A percentile compares a stretch with the other conserved stretches of the same genome.
Conservation (phyloP, 208 protist species). For the Eutreptiella sp. region DNA sequence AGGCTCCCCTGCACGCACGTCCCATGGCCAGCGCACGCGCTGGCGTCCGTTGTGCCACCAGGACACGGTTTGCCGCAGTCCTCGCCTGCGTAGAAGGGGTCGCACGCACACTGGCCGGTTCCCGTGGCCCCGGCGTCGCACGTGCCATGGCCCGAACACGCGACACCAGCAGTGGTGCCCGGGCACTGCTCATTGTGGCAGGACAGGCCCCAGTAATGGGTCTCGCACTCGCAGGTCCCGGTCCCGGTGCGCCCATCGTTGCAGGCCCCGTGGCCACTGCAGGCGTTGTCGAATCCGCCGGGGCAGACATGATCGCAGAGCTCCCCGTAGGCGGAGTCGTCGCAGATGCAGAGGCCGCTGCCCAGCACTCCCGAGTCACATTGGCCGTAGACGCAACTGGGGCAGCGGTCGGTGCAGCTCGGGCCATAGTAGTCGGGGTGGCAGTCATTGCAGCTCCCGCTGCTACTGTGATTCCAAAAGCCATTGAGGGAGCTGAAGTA, state of each 20-base stretch:
- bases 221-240: slow-evolving; percentile 14
- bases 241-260: slow-evolving; percentile 18
- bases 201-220: slow-evolving; percentile 5
- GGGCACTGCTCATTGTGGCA: slow-evolving; percentile 17
- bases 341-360: neutral
- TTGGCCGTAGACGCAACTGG: neutral
- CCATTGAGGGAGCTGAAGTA: too few species aligned
- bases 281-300: slow-evolving; percentile 5
- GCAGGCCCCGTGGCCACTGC: slow-evolving; percentile 14
- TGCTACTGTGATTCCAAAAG: too few species aligned
- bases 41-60: neutral
- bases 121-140: slow-evolving; percentile 22
- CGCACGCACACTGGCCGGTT: slow-evolving; percentile 17
- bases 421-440: neutral
- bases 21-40: slow-evolving; percentile 17
- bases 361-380: neutral
- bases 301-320: slow-evolving; percentile 7
- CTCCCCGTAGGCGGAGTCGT: neutral
- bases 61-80: slow-evolving; percentile 10
- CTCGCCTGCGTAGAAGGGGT: slow-evolving; percentile 5
- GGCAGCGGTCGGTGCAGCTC: neutral
- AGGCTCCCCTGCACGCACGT: slow-evolving; percentile 10
- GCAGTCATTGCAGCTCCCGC: slow-evolving; percentile 5
- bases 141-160: slow-evolving; percentile 1
- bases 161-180: neutral